These are phyloP conservation scores for Dipodascus albidus DNA, from an alignment of 805 yeast genomes.

Conservation along the genomic window DNA sequence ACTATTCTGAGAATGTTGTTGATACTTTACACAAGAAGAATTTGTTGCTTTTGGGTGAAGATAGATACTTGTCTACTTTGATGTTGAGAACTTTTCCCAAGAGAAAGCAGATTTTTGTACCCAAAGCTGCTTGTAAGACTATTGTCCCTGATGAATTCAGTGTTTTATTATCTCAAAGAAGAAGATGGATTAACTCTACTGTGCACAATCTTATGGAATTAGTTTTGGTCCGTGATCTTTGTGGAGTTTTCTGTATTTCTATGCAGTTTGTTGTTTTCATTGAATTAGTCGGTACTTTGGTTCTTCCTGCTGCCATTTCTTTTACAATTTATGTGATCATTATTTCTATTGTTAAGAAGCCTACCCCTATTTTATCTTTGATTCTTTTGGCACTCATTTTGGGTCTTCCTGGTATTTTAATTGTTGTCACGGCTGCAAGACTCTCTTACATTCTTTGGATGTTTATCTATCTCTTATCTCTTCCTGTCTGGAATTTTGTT, in stretches of 20 bases:
- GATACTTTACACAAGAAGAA: constrained; percentile 82
- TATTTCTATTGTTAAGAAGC: constrained; percentile 56
- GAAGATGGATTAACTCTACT: constrained; percentile 96
- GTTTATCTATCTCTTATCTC: constrained; percentile 62
- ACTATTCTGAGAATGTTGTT: constrained; percentile 77
- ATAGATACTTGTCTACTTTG: constrained; percentile 72
- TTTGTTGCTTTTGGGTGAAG: constrained; percentile 79
- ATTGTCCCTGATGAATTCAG: constrained; percentile 71
- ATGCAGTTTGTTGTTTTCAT: constrained; percentile 86
- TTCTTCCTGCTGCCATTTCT: constrained; percentile 77
- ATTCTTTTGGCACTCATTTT: constrained; percentile 64
- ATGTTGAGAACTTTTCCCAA: constrained; percentile 86
- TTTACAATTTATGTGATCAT: constrained; percentile 75
- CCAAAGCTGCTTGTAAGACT: constrained; percentile 90
- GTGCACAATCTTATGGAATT: constrained; percentile 89
- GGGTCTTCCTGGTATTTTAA: constrained; percentile 77
- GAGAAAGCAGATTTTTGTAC: constrained; percentile 75
- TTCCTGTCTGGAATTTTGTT: constrained; percentile 88
- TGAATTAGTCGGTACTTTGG: constrained; percentile 80
- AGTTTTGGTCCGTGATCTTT: constrained; percentile 71
- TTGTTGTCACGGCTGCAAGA: constrained; percentile 70
- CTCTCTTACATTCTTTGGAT: constrained; percentile 67
- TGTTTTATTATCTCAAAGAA: constrained; percentile 80
- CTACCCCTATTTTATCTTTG: constrained; percentile 71
- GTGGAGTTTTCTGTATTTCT: constrained; percentile 91